Percentiles rank a stretch among this genome's conserved stretches.
Evolutionary conservation across 2,329 filamentous ascomycete genomes (phyloP).

Genomic region (Aspergillus neoniger): DNA sequence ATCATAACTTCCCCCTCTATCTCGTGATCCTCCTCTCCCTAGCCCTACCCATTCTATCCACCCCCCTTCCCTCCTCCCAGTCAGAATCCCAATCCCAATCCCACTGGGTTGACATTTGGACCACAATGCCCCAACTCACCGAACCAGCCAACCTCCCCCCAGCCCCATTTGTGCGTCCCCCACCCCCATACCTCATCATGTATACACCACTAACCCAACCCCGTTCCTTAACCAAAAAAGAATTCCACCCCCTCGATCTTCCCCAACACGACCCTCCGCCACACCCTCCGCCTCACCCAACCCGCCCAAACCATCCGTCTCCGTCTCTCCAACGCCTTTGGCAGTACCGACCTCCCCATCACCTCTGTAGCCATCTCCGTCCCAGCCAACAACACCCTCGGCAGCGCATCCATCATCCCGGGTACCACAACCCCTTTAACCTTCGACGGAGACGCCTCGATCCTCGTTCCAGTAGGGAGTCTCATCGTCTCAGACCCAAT

Average conservation of each 20-base stretch:
- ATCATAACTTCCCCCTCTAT: too few relatives aligned
- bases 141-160: slow-evolving; percentile 64
- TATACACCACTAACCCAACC: slow-evolving; percentile 11
- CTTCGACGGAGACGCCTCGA: slow-evolving; percentile 57
- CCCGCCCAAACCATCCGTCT: slow-evolving; percentile 60
- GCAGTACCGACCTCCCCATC: slow-evolving; percentile 60
- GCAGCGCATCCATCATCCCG: slow-evolving; percentile 55
- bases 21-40: background rate
- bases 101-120: slow-evolving; percentile 66
- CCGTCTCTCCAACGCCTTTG: slow-evolving; percentile 67
- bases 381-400: slow-evolving; percentile 47
- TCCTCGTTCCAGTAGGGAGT: slow-evolving; percentile 57
- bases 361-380: slow-evolving; percentile 61
- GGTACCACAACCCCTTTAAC: slow-evolving; percentile 57
- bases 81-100: background rate
- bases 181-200: background rate
- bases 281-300: slow-evolving; percentile 64
- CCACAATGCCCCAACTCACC: slow-evolving; percentile 66
- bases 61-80: background rate
- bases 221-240: slow-evolving; percentile 31
- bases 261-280: slow-evolving; percentile 64
- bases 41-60: background rate
- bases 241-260: slow-evolving; percentile 59
- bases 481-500: slow-evolving; percentile 64
- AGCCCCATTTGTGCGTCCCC: slow-evolving; percentile 55